phyloP scores from a whole-genome alignment of 257 asterid species.

The Forsythia viridissima region DNA sequence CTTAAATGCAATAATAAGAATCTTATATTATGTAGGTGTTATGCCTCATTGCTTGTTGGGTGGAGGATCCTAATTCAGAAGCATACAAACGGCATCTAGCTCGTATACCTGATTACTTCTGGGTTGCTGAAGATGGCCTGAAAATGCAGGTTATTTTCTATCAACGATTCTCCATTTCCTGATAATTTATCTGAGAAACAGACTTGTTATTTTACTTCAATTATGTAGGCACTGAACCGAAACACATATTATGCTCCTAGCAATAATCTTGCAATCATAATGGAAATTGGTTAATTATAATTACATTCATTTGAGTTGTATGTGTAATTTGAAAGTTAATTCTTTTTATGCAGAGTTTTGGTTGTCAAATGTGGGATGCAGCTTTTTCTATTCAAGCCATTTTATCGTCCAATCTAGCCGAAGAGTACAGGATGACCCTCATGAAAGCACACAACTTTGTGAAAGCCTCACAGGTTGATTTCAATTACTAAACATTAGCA shows the following conservation, averaged over 20 bases:
- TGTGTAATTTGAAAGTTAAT: not conserved
- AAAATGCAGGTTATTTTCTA: slow-evolving; percentile 75
- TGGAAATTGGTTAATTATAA: not conserved
- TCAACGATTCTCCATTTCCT: no score
- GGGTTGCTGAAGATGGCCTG: slow-evolving; percentile 99
- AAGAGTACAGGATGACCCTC: slow-evolving; percentile 38
- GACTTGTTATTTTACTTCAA: no score
- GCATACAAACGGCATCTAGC: slow-evolving; percentile 97
- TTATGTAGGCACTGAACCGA: no score
- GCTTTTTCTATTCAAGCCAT: slow-evolving; percentile 55
- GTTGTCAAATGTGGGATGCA: slow-evolving; percentile 65
- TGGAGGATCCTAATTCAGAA: slow-evolving; percentile 92
- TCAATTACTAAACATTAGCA: not conserved
- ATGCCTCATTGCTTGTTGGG: slow-evolving; percentile 98
- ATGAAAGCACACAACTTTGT: slow-evolving; percentile 52
- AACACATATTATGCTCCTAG: not conserved
- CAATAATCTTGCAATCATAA: not conserved
- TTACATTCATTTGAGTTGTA: not conserved
- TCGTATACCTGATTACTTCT: slow-evolving; percentile 74
- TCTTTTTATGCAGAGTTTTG: slow-evolving; percentile 37
- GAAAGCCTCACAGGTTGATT: slow-evolving; percentile 54
- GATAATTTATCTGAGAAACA: not conserved
- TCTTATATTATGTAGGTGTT: slow-evolving; percentile 42
- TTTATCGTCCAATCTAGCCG: slow-evolving; percentile 37
- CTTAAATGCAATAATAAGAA: not conserved